Evolutionary conservation across 208 protist species (phyloP).

Genomic region (Leishmania gerbilli): DNA sequence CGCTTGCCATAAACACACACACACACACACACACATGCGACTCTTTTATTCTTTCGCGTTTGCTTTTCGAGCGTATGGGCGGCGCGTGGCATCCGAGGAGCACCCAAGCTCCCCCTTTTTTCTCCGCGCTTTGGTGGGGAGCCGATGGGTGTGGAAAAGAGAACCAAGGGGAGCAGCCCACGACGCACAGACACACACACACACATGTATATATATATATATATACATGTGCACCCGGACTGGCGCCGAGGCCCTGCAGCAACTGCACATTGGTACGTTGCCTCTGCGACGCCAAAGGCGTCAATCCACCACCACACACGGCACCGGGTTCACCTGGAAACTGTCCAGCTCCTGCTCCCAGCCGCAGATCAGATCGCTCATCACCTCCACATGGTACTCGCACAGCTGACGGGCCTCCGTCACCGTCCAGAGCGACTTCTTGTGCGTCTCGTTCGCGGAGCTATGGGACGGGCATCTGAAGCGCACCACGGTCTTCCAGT

Average conservation of each 20-base stretch:
- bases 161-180: background rate
- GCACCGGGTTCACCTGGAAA: constrained; percentile 76
- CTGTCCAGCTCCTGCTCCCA: constrained; percentile 75
- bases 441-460: background rate
- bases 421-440: constrained; percentile 49
- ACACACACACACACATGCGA: too few relatives aligned
- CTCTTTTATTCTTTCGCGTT: background rate
- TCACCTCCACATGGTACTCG: constrained; percentile 61
- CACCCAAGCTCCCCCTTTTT: background rate
- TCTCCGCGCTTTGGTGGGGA: background rate
- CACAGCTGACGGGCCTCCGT: constrained; percentile 71
- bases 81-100: background rate
- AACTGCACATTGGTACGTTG: background rate
- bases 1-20: background rate
- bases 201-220: background rate
- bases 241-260: background rate
- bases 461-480: constrained; percentile 45
- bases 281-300: background rate
- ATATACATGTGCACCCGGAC: background rate
- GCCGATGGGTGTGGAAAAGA: background rate
- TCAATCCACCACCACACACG: constrained; percentile 59
- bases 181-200: background rate
- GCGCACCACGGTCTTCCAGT: constrained; percentile 72
- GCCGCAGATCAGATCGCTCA: constrained; percentile 60
- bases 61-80: too few relatives aligned